These are phyloP conservation scores for Fusarium sp. DNA, from an alignment of 2,329 filamentous ascomycete genomes.

Conservation along the genomic window DNA sequence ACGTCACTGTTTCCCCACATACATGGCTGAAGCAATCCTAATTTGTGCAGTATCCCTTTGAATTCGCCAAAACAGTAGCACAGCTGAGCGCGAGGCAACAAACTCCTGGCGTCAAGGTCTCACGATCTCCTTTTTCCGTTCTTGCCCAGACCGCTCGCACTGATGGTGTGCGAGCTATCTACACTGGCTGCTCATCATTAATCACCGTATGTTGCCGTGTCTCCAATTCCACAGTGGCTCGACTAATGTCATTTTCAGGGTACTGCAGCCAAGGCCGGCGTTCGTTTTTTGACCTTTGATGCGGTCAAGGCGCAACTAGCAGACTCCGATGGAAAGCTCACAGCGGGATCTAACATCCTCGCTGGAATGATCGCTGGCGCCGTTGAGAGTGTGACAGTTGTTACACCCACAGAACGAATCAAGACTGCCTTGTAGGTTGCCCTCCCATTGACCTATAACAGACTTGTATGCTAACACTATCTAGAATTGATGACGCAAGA, in stretches of 20 bases:
- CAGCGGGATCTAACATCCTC: conserved; percentile 67
- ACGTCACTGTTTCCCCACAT: not conserved
- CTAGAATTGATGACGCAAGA: conserved; percentile 55
- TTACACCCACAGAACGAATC: conserved; percentile 76
- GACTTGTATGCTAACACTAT: not conserved
- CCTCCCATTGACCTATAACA: accelerated
- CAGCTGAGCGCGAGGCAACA: conserved; percentile 60
- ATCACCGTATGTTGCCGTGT: conserved; percentile 56
- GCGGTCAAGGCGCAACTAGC: conserved; percentile 70
- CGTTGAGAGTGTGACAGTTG: conserved; percentile 72
- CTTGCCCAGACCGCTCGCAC: conserved; percentile 66
- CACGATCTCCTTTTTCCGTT: conserved; percentile 69
- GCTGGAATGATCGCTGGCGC: conserved; percentile 75
- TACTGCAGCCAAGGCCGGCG: conserved; percentile 73
- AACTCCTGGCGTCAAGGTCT: conserved; percentile 5
- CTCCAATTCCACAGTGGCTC: accelerated
- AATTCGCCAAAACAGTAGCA: conserved; percentile 75
- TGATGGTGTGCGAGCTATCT: conserved; percentile 70
- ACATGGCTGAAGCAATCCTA: not conserved
- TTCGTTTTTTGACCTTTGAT: conserved; percentile 76
- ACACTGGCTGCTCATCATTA: conserved; percentile 73
- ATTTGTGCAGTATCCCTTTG: conserved; percentile 68
- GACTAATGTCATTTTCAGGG: conserved; percentile 52
- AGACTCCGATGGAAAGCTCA: conserved; percentile 68
- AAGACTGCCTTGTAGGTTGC: conserved; percentile 70